These are phyloP conservation scores for Penicillium palitans DNA, from an alignment of 2,329 filamentous ascomycete species.

Conservation along the genomic window DNA sequence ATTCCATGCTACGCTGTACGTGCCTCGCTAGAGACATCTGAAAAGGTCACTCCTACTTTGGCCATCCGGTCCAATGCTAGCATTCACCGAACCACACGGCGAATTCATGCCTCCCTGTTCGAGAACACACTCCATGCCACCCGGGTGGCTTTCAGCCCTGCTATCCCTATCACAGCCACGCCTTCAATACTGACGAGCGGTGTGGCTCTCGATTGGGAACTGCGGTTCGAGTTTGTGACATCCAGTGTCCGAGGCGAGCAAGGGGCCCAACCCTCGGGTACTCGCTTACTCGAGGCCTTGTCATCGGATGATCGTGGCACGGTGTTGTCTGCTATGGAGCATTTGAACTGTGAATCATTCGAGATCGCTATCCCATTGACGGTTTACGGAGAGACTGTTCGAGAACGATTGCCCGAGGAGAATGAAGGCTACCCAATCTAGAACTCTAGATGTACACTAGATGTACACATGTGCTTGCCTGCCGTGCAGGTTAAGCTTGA, in stretches of 20 bases:
- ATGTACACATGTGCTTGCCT: conserved; percentile 2
- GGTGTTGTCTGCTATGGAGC: conserved; percentile 75
- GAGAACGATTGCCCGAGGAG: conserved; percentile 44
- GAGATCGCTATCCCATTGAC: conserved; percentile 82
- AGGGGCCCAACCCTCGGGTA: conserved; percentile 39
- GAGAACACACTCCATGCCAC: conserved; percentile 82
- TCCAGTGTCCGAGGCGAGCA: conserved; percentile 53
- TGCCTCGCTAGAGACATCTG: conserved; percentile 79
- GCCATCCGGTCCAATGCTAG: conserved; percentile 83
- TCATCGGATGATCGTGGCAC: conserved; percentile 76
- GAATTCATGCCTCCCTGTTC: conserved; percentile 72
- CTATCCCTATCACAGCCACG: conserved; percentile 79
- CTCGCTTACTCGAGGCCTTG: conserved; percentile 72
- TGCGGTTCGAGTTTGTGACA: conserved; percentile 90
- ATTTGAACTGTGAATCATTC: conserved; percentile 81
- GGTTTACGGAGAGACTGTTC: conserved; percentile 66
- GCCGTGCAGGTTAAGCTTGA: conserved; percentile 7
- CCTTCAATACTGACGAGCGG: conserved; percentile 92
- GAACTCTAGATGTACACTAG: conserved; percentile 3
- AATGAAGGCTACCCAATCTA: conserved; percentile 44
- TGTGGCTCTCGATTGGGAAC: conserved; percentile 81
- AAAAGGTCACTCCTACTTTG: conserved; percentile 76
- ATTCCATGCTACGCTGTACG: conserved; percentile 85
- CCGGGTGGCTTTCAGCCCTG: conserved; percentile 75
- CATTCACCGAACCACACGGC: conserved; percentile 81